Percentiles rank a stretch among this genome's conserved stretches.
These are phyloP conservation scores for Pholiota conissans DNA, from an alignment of 768 basidiomycete genomes.

Conservation along the genomic window DNA sequence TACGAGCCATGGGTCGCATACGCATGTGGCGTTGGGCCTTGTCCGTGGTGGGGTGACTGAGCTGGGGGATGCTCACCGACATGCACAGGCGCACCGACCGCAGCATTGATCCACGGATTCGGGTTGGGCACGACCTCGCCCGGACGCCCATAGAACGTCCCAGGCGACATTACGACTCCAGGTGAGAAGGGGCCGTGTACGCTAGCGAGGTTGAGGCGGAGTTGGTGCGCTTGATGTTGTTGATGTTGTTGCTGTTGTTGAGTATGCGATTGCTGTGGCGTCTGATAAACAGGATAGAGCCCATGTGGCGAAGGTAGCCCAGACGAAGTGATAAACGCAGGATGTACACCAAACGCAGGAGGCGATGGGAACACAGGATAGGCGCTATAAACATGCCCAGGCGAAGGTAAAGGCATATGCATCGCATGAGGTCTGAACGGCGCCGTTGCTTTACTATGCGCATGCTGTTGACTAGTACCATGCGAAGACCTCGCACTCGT, in stretches of 20 bases:
- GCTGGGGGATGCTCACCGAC: slow-evolving; percentile 10
- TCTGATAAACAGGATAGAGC: neutral
- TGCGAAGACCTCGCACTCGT: neutral
- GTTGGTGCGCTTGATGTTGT: slow-evolving; percentile 6
- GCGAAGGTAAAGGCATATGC: neutral
- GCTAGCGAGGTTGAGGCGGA: slow-evolving; percentile 20
- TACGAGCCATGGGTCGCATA: slow-evolving; percentile 23
- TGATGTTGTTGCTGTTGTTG: slow-evolving; percentile 2
- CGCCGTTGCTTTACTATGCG: too few relatives aligned
- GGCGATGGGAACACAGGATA: neutral
- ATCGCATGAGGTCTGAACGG: too few relatives aligned
- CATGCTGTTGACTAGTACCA: neutral
- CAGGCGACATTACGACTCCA: slow-evolving; percentile 70
- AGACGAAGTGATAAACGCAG: neutral
- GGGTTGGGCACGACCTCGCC: slow-evolving; percentile 31
- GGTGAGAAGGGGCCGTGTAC: slow-evolving; percentile 59
- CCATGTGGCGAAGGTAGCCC: neutral
- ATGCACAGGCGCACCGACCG: slow-evolving; percentile 49
- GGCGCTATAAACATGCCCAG: neutral
- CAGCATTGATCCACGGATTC: slow-evolving; percentile 44
- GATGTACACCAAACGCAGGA: neutral
- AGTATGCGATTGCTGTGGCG: neutral
- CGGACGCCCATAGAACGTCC: slow-evolving; percentile 70
- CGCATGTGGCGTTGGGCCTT: neutral
- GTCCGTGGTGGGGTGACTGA: neutral